phyloP scores from a whole-genome alignment of 2,329 filamentous ascomycete genomes.

The Cercospora sp. region DNA sequence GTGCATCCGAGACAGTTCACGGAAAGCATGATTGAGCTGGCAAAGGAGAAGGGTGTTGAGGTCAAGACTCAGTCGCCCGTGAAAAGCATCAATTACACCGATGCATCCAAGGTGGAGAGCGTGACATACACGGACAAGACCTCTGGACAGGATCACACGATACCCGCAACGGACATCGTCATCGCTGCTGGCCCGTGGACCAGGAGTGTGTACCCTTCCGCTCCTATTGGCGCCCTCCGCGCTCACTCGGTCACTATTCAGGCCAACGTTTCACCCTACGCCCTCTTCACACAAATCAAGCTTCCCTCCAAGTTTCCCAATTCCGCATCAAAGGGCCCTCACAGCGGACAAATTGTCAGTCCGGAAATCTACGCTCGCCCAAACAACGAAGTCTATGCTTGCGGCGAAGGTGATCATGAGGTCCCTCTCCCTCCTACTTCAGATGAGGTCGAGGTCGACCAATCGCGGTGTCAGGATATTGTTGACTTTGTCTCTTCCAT shows the following conservation, averaged over 20 bases:
- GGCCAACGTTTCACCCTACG: constrained; percentile 68
- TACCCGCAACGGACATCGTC: constrained; percentile 59
- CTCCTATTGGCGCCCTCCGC: constrained; percentile 60
- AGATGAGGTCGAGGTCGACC: constrained; percentile 74
- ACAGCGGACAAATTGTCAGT: constrained; percentile 64
- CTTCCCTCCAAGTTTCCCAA: constrained; percentile 65
- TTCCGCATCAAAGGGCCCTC: constrained; percentile 33
- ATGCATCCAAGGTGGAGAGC: constrained; percentile 53
- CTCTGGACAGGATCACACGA: constrained; percentile 46
- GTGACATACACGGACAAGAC: constrained; percentile 62
- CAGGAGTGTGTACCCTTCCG: constrained; percentile 50
- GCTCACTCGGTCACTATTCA: constrained; percentile 64
- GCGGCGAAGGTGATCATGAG: constrained; percentile 78
- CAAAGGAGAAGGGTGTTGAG: constrained; percentile 58
- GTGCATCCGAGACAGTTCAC: constrained; percentile 94
- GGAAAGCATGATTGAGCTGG: constrained; percentile 74
- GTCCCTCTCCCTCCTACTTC: constrained; percentile 74
- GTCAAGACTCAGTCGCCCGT: constrained; percentile 66
- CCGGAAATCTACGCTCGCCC: constrained; percentile 94
- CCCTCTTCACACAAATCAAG: constrained; percentile 82
- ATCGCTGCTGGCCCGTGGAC: constrained; percentile 66
- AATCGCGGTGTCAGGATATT: constrained; percentile 78
- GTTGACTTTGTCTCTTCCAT: constrained; percentile 72
- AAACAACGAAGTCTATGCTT: constrained; percentile 87
- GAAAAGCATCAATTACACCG: constrained; percentile 61